These are phyloP conservation scores for Crucihimalaya himalaica DNA, from an alignment of 345 rosid species.

Conservation along the genomic window DNA sequence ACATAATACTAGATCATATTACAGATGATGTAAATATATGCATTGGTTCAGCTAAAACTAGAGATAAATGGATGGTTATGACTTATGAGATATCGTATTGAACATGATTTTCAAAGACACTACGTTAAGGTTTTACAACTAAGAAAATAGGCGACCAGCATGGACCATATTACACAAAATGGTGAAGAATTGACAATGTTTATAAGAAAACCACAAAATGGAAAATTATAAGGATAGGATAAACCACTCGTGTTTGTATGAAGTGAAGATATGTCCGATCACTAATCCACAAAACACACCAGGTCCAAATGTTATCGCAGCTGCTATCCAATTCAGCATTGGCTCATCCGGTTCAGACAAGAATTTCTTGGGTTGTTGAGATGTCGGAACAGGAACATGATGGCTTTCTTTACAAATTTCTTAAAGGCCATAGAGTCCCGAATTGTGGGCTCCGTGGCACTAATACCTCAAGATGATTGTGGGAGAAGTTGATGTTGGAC, in stretches of 20 bases:
- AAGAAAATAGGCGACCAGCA: background rate
- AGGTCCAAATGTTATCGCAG: background rate
- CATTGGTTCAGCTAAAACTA: no score
- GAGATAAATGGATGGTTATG: no score
- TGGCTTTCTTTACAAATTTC: background rate
- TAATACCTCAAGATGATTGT: slow-evolving; percentile 1
- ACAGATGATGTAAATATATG: no score
- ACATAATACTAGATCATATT: no score
- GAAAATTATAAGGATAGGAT: background rate
- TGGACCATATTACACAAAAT: background rate
- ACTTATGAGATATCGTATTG: no score
- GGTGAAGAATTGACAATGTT: background rate
- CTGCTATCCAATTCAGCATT: background rate
- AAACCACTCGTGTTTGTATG: background rate
- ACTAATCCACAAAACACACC: background rate
- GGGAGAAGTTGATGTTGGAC: slow-evolving; percentile 11
- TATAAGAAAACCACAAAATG: background rate
- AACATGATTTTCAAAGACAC: background rate
- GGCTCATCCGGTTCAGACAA: background rate
- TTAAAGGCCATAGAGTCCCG: background rate
- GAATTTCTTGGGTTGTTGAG: background rate
- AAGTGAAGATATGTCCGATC: background rate
- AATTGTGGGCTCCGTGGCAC: slow-evolving; percentile 16
- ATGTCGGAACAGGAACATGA: background rate
- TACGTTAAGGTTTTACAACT: background rate